phyloP scores from a whole-genome alignment of 169 alveolate species.

The Plasmodium inui region DNA sequence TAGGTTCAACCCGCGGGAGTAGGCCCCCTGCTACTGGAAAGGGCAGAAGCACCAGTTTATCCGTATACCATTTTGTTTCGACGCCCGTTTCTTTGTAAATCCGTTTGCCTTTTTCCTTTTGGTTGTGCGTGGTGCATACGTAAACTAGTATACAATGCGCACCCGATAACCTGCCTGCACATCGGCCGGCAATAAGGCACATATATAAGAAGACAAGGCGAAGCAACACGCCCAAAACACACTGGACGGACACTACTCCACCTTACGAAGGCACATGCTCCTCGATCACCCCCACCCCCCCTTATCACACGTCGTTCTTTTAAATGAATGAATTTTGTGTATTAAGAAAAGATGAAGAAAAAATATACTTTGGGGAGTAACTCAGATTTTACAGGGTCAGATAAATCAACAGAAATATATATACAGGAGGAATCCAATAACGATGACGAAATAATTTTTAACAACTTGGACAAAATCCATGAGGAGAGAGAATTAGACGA shows the following conservation, averaged over 20 bases:
- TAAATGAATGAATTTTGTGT: constrained; percentile 51
- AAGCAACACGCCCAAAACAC: not conserved
- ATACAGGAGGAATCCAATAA: not conserved
- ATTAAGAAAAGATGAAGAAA: not conserved
- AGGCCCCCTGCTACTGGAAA: not conserved
- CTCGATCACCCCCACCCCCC: not conserved
- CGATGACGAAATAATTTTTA: not conserved
- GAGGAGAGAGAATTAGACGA: not conserved
- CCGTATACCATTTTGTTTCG: not conserved
- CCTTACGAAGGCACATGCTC: not conserved
- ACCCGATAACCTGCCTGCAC: not conserved
- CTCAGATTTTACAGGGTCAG: not conserved
- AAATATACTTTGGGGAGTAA: constrained; percentile 5
- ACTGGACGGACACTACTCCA: not conserved
- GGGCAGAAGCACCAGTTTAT: not conserved
- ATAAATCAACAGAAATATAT: constrained; percentile 22
- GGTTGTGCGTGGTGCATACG: not conserved
- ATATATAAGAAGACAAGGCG: not conserved
- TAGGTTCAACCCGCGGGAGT: not conserved
- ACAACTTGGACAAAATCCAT: not conserved
- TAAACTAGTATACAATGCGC: not conserved
- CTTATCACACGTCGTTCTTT: not conserved
- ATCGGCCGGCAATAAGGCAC: not conserved
- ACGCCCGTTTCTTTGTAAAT: not conserved
- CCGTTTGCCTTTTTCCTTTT: not conserved